Base-by-base conservation (phyloP, 768 basidiomycete species). In the Lactarius hengduanensis region DNA sequence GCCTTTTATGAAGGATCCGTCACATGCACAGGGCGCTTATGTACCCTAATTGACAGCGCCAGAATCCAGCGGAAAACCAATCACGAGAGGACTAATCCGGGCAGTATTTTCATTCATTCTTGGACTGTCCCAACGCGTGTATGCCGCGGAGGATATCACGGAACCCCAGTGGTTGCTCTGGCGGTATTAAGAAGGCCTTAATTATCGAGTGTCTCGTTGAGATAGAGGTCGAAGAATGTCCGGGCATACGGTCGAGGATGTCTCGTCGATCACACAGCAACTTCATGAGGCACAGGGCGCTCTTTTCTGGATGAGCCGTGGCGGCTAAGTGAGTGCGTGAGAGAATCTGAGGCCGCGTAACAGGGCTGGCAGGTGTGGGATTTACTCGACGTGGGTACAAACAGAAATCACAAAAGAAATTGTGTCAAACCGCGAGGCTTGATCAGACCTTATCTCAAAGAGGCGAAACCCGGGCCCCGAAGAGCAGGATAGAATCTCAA, bases 101-200 rank as follows among this genome's bases (percentile, higher is more conserved):
- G 22, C 47, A 22, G 13, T 22, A 50, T 50, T n/a, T 50, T 50
- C 22, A 50, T 50, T 54, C 22, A 62, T 53, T 43, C 15, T 34
- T 43, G 40, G 10, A 30, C 40, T 38, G 22, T 26, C 53, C 58
- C 50, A 32, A 34, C 57, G 57, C 57, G 57, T 59, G 53, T 28
- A 63, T 22, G 62, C 57, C 41, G 65, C 61, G 50, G 65, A 62
- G 47, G 22, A 55, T 53, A 36, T 54, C 55, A 59, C 61, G 65
- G 50, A 59, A 30, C 45, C 56, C 26, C 65, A 38, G 40, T 34
- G 36, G 26, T 57, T 34, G 26, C 36, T 55, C 13, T 59, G 20
- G 40, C 61, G 50, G 53, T 26, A 34, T 38, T 59, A 22, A 67
- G 22, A 59, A 59, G 22, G 40, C 26, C 30, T 47, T 63, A 58